Evolutionary conservation across 108 stramenopile species (phyloP).

Genomic region (Nitzschia sp.): DNA sequence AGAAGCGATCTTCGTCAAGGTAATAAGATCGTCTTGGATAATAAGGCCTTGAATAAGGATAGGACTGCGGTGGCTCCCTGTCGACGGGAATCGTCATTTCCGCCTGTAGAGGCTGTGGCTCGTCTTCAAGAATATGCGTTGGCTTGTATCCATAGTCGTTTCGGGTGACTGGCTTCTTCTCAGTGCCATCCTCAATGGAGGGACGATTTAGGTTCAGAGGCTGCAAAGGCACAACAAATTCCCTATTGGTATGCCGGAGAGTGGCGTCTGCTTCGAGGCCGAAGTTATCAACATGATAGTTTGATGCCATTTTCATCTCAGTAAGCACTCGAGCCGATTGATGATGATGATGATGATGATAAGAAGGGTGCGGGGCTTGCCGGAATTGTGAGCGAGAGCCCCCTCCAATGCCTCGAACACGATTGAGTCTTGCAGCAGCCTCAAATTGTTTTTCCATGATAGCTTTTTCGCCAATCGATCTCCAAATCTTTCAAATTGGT

Average conservation of each 20-base stretch:
- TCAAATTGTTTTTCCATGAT: constrained; percentile 11
- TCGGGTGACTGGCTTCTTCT: background rate
- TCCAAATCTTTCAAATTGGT: constrained; percentile 3
- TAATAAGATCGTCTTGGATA: constrained; percentile 1
- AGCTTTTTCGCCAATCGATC: constrained; percentile 21
- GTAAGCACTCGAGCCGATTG: background rate
- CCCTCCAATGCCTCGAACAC: background rate
- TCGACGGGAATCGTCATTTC: background rate
- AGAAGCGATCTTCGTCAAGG: background rate
- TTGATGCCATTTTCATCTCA: background rate
- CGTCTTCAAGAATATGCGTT: background rate
- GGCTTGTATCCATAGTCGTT: constrained; percentile 4
- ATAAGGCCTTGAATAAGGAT: background rate
- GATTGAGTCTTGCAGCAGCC: constrained; percentile 11
- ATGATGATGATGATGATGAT: background rate
- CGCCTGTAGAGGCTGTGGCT: background rate
- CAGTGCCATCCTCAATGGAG: background rate
- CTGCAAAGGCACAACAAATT: background rate
- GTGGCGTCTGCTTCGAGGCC: background rate
- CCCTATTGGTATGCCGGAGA: background rate
- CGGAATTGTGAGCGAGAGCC: background rate
- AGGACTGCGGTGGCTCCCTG: background rate
- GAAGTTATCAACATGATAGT: background rate
- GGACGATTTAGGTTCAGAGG: background rate
- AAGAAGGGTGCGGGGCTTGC: background rate